phyloP scores from a whole-genome alignment of 1,284 basidiomycete genomes.

The Leccinum brunneo-olivaceum region DNA sequence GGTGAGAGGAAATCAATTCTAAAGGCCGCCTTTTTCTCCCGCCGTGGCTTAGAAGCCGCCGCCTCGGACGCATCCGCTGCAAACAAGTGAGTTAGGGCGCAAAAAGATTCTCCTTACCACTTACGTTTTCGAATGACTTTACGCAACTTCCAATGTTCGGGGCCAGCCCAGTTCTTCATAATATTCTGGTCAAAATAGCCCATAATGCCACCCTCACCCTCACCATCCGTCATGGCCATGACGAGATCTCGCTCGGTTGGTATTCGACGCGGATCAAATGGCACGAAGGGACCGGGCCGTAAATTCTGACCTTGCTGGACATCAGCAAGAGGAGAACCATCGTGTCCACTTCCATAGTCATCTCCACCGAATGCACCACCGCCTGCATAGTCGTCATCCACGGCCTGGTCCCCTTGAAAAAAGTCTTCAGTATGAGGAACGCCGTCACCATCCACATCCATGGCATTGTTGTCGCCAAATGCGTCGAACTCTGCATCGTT shows the following conservation, averaged over 20 bases:
- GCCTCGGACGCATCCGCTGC: slow-evolving; percentile 46
- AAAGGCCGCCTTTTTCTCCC: slow-evolving; percentile 82
- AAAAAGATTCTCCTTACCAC: slow-evolving; percentile 19
- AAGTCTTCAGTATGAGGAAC: slow-evolving; percentile 66
- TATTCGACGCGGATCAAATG: slow-evolving; percentile 73
- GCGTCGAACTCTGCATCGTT: slow-evolving; percentile 32
- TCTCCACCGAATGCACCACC: slow-evolving; percentile 41
- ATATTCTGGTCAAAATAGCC: slow-evolving; percentile 92
- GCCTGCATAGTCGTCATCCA: slow-evolving; percentile 46
- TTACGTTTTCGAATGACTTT: slow-evolving; percentile 70
- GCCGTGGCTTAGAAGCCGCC: slow-evolving; percentile 47
- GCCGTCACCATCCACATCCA: slow-evolving; percentile 42
- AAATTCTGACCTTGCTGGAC: slow-evolving; percentile 33
- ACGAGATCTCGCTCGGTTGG: slow-evolving; percentile 75
- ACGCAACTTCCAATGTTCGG: slow-evolving; percentile 95
- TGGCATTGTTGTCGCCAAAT: slow-evolving; percentile 28
- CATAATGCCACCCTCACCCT: slow-evolving; percentile 65
- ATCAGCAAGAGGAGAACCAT: slow-evolving; percentile 37
- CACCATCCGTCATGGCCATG: slow-evolving; percentile 75
- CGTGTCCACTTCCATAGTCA: slow-evolving; percentile 38
- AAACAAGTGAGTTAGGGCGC: slow-evolving; percentile 4
- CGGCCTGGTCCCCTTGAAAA: slow-evolving; percentile 67
- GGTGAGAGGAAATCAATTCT: slow-evolving; percentile 81
- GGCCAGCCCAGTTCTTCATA: slow-evolving; percentile 96
- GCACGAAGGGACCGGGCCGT: slow-evolving; percentile 50